Evolutionary conservation across 176 grass and related monocot species (phyloP).

Genomic region (Dactylis glomerata): DNA sequence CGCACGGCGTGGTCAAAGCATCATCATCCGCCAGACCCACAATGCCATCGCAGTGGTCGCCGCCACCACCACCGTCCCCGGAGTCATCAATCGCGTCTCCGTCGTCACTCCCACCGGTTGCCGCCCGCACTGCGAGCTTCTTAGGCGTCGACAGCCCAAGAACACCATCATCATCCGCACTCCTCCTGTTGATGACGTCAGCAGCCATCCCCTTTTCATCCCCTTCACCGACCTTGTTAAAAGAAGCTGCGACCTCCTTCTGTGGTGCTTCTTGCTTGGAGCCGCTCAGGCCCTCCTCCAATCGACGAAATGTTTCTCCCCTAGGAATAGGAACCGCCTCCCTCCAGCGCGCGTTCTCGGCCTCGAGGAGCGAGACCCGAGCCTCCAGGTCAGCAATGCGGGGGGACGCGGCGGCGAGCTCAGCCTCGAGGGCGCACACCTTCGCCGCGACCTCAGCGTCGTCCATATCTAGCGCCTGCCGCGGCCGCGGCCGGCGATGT

Average conservation of each 20-base stretch:
- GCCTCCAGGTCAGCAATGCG: background rate
- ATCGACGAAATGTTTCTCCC: background rate
- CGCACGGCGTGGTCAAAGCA: background rate
- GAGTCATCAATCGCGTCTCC: background rate
- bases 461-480: background rate
- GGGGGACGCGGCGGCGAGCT: background rate
- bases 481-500: background rate
- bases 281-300: background rate
- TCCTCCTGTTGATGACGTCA: background rate
- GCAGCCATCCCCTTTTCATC: slow-evolving; percentile 4
- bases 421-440: background rate
- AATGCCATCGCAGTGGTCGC: background rate
- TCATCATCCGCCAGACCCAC: slow-evolving; percentile 10
- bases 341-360: background rate
- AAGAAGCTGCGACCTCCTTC: background rate
- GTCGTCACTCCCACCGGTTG: slow-evolving; percentile 6
- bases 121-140: background rate
- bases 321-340: background rate
- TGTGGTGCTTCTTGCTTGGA: background rate
- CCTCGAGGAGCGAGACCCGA: background rate
- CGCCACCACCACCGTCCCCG: background rate
- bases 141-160: background rate
- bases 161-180: background rate
- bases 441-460: background rate
- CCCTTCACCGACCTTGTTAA: background rate